Evolutionary conservation across 192 early-diverging fungal species (phyloP), one percentile per base, ranked within the genome.

Genomic region (Piromyces finnis): DNA sequence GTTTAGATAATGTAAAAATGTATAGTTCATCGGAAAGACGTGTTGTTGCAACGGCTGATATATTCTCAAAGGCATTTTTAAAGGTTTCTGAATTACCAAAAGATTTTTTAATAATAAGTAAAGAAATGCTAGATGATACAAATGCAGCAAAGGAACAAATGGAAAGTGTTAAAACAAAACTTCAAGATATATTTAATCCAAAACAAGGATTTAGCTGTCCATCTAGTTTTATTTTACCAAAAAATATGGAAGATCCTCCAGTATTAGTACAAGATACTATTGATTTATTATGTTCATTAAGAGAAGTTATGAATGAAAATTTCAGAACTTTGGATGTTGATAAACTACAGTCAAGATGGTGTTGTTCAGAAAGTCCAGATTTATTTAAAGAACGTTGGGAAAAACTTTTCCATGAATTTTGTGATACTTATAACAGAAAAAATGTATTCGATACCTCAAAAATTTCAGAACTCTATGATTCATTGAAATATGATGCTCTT

Each of bases 341-440:
- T 29, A 83, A 83, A 4, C 83, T 95, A 18, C 94, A 97, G 83
- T 80, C 84, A 77, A 86, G 91, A 17, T 98, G 96, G 96, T 98
- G 96, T 83, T 98, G 96, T 81, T 86, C 86, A 79, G 96, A 98
- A 80, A 92, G 90, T 35, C 92, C 95, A 1, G 86, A 88, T 18
- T 85, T 98, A 77, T 96, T 97, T 79, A 84, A 84, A 80, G 97
- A 98, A 86, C 89, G 97, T 18, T 98, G 97, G 97, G 95, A 97
- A 83, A 99, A 99, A 83, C 88, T 99, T 29, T 94, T 99, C 82
- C 85, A 86, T n/a, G 94, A 95, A 79, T 96, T 97, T 84, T 92
- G 90, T 80, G 89, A 90, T 80, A 87, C 89, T 3, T 82, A 83
- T 81, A 85, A 81, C 28, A 87, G 87, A 14, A 81, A 84, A n/a